A percentile compares a stretch with the other conserved stretches of the same genome.
These are phyloP conservation scores for Cardiospermum halicacabum DNA, from an alignment of 345 rosid genomes.

Conservation along the genomic window DNA sequence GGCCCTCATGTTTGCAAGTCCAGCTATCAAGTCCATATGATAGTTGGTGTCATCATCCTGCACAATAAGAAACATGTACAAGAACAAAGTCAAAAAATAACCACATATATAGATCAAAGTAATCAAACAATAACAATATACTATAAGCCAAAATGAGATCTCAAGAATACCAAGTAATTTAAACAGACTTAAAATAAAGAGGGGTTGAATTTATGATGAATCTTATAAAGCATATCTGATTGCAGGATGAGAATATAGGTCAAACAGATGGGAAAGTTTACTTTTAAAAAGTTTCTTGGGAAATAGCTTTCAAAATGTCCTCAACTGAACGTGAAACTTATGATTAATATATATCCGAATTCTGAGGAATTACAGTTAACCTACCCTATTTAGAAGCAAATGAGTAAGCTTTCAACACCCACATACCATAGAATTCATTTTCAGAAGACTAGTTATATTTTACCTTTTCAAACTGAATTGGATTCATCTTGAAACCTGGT, in stretches of 20 bases:
- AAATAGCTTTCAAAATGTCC: background rate
- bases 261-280: no score
- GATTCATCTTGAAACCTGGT: slow-evolving; percentile 60
- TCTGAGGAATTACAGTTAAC: background rate
- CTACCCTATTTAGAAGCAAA: background rate
- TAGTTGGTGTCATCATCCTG: slow-evolving; percentile 78
- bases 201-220: no score
- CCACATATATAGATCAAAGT: background rate
- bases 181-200: background rate
- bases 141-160: background rate
- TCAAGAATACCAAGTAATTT: background rate
- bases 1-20: slow-evolving; percentile 80
- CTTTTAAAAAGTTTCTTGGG: no score
- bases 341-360: background rate
- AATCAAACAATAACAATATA: background rate
- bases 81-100: background rate
- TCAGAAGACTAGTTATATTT: background rate
- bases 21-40: slow-evolving; percentile 74
- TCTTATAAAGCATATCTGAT: no score
- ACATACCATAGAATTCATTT: background rate
- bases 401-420: background rate
- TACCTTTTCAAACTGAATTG: slow-evolving; percentile 73
- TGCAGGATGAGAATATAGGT: no score
- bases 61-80: slow-evolving; percentile 6
- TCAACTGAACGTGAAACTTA: background rate